Conservation (phyloP, 257 asterid genomes). For the Prunella vulgaris region DNA sequence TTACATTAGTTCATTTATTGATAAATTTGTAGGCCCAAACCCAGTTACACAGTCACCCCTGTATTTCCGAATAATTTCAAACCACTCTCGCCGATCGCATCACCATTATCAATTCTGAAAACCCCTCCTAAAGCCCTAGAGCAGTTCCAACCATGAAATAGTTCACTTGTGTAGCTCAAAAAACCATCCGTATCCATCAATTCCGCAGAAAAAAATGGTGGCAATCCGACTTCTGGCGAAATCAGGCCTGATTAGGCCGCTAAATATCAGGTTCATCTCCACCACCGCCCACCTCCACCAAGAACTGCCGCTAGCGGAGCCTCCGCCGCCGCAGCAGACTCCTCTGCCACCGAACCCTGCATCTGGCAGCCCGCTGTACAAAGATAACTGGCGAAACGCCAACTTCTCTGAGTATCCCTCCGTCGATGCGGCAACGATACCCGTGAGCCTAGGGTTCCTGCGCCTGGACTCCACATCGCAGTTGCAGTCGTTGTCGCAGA, state of each 20-base stretch:
- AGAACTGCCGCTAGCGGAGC: slow-evolving; percentile 47
- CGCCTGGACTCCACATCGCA: slow-evolving; percentile 15
- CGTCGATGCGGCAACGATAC: slow-evolving; percentile 28
- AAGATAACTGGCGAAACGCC: slow-evolving; percentile 59
- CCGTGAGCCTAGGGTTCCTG: slow-evolving; percentile 30
- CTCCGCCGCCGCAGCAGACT: slow-evolving; percentile 27
- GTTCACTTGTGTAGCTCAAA: not conserved
- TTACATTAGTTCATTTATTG: no score
- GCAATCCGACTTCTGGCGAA: slow-evolving; percentile 39
- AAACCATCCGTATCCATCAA: not conserved
- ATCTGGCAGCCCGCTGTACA: slow-evolving; percentile 64
- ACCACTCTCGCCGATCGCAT: not conserved
- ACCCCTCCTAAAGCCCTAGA: slow-evolving; percentile 27
- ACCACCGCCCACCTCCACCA: slow-evolving; percentile 54
- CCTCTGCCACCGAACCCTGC: slow-evolving; percentile 73
- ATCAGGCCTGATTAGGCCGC: slow-evolving; percentile 40
- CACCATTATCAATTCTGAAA: not conserved
- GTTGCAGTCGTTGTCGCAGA: slow-evolving; percentile 37
- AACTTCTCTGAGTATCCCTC: slow-evolving; percentile 10
- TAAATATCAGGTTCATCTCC: slow-evolving; percentile 46
- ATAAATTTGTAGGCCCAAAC: not conserved
- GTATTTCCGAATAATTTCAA: not conserved
- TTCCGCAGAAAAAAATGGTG: slow-evolving; percentile 34
- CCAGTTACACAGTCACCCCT: not conserved
- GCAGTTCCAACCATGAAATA: slow-evolving; percentile 7